These are phyloP conservation scores for Crassisporium funariophilum DNA, from an alignment of 768 basidiomycete species.

Conservation along the genomic window DNA sequence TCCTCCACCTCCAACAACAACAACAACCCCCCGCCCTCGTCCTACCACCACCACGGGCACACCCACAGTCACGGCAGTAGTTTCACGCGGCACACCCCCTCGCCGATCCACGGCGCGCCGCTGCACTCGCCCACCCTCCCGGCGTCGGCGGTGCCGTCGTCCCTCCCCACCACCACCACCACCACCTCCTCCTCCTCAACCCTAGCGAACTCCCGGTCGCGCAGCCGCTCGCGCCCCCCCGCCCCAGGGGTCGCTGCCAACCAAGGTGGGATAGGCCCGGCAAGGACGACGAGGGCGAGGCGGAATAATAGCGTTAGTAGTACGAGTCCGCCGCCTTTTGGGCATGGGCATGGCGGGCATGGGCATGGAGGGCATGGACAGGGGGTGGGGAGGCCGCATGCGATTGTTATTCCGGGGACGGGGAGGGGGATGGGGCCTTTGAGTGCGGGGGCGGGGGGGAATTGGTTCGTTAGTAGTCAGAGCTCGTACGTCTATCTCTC, in stretches of 20 bases:
- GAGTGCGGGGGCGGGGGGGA: constrained; percentile 10
- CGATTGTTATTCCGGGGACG: constrained; percentile 65
- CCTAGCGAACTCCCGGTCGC: constrained; percentile 1
- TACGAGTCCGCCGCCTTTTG: constrained; percentile 51
- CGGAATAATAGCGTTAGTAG: constrained; percentile 63
- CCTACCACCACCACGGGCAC: constrained; percentile 24
- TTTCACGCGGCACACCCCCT: constrained; percentile 35
- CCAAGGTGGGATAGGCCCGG: constrained; percentile 46
- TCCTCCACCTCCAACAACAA: constrained; percentile 25
- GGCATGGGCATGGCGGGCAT: constrained; percentile 5
- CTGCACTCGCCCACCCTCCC: constrained; percentile 16
- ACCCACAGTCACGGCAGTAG: constrained; percentile 15
- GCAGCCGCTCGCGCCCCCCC: constrained; percentile 34
- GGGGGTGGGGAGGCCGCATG: constrained; percentile 48
- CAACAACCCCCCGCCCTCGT: constrained; percentile 30
- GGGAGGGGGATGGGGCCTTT: constrained; percentile 13
- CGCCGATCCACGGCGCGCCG: constrained; percentile 30
- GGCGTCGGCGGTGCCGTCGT: background rate
- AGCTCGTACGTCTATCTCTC: constrained; percentile 28
- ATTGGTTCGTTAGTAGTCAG: constrained; percentile 32
- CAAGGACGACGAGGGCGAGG: constrained; percentile 55
- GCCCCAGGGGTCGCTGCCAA: constrained; percentile 14
- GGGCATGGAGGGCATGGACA: background rate
- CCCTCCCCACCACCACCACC: background rate
- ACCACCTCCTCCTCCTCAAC: background rate